Base-by-base conservation (phyloP, 768 basidiomycete species). In the Pulveroboletus sp. region DNA sequence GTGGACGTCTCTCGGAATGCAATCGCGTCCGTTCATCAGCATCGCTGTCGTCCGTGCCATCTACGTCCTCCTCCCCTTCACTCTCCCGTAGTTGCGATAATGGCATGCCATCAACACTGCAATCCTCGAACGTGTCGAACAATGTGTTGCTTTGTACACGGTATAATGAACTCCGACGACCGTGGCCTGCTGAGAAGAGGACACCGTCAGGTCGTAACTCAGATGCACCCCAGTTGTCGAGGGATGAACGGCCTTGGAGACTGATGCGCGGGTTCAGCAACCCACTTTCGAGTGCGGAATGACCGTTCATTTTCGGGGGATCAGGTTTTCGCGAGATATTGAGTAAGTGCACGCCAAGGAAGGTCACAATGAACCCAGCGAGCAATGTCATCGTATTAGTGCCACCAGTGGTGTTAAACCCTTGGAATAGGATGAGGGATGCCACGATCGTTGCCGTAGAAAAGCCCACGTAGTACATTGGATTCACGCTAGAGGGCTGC, bases 381-480 rank as follows among this genome's bases (percentile, higher is more conserved):
- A 98, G 73, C 28, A 99, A 83, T 2, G 93, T 94, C 28, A 94
- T 60, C 30, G 90, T 92, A 65, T 92, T 89, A 21, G 80, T 78
- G 11, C 80, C 84, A 51, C 82, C 83, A 26, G 84, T 81, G 6
- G 92, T 97, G 71, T 97, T 93, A 76, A 98, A 88, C 0, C 96
- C 96, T 74, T 93, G 89, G 79, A 98, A 97, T 54, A 99, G 80
- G 60, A 99, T 95, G 52, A 96, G 79, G 53, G 93, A 96, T 0
- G 96, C 93, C 38, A 96, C 76, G 63, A 95, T 87, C 41, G 94
- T 97, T 5, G 87, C 86, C 2, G 89, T 89, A 15, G 92, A 91
- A 73, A 99, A 99, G 67, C 90, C 86, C 68, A 97, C 95, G 63
- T 93, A 97, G 71, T 98, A 98, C 76, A 96, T 87, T 0, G 94